Evolutionary conservation across 1,284 basidiomycete genomes (phyloP), one percentile per base, ranked within the genome.

Genomic region (Irpex rosettiformis): DNA sequence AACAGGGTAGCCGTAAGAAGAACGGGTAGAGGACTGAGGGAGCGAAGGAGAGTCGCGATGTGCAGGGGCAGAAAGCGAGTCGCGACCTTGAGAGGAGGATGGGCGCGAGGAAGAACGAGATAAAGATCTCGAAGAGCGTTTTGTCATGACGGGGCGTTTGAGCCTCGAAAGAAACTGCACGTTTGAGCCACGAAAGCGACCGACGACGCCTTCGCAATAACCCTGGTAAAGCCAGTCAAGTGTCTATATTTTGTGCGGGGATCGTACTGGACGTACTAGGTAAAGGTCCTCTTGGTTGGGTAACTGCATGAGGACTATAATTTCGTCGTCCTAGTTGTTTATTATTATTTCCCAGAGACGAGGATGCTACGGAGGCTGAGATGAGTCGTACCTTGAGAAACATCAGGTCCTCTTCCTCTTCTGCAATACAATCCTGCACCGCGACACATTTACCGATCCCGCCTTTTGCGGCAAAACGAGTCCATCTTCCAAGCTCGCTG

Each of bases 191-290:
- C 81, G 77, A 70, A 96, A 95, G 45, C 86, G 83, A 13, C 94
- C 94, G 2, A 96, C 88, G 51, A 96, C 92, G 54, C 91, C 94
- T 75, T 97, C 94, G 70, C 95, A 97, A 66, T 89, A 73, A 18
- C 73, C 73, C 73, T 74, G 56, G 2, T 57, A 25, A 53, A 25
- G 5, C 42, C 8, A 52, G 27, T 24, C 55, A 28, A 37, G 29
- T 56, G 21, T 18, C 10, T n/a, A 33, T 30, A 18, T 18, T 25
- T 8, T 6, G 27, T 24, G n/a, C 27, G n/a, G n/a, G n/a, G 43
- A 56, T 16, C 28, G 37, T 58, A 28, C 28, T 30, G 58, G 4
- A 80, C 84, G 62, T 60, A 91, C 89, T 18, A 92, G 75, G 70
- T 79, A 92, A 5, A 78, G 58, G 21, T 81, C 85, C 0, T 81